A percentile compares a stretch with the other conserved stretches of the same genome.
phyloP scores from a whole-genome alignment of 2,329 filamentous ascomycete species.

The Colletotrichum scovillei region DNA sequence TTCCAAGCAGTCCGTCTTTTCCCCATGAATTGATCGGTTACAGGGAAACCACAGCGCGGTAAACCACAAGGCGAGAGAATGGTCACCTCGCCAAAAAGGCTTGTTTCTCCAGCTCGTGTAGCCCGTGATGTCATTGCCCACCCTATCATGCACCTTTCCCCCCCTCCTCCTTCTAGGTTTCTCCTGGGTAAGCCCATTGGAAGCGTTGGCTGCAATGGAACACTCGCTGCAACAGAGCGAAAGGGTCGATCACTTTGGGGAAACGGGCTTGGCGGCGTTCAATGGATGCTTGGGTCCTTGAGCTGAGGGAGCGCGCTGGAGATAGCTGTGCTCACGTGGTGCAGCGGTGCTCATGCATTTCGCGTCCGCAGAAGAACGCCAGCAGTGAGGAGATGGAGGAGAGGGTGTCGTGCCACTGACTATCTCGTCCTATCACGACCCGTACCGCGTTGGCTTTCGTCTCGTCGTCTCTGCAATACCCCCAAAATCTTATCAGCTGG shows the following conservation, averaged over 20 bases:
- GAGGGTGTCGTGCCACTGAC: not conserved
- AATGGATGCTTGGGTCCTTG: no score
- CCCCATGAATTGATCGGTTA: not conserved
- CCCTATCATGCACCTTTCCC: not conserved
- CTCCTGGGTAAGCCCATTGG: not conserved
- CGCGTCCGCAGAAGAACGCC: not conserved
- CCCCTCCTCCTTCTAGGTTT: not conserved
- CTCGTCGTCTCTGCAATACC: not conserved
- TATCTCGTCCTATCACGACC: slow-evolving; percentile 5
- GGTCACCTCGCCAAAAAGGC: slow-evolving; percentile 13
- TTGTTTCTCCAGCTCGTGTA: slow-evolving; percentile 22
- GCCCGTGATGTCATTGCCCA: slow-evolving; percentile 22
- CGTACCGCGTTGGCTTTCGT: not conserved
- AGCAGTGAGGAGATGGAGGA: not conserved
- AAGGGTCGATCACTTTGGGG: not conserved
- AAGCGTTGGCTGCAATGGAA: slow-evolving; percentile 2
- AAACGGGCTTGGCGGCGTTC: not conserved
- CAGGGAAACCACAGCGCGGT: slow-evolving; percentile 8
- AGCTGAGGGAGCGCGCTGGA: not conserved
- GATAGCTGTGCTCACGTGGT: not conserved
- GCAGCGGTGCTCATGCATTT: not conserved
- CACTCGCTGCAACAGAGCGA: not conserved
- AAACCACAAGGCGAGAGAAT: not conserved
- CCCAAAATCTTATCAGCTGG: slow-evolving; percentile 4
- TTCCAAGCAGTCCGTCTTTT: not conserved